phyloP scores from a whole-genome alignment of 192 early-diverging fungal genomes.

The Gryganskiella cystojenkinii region DNA sequence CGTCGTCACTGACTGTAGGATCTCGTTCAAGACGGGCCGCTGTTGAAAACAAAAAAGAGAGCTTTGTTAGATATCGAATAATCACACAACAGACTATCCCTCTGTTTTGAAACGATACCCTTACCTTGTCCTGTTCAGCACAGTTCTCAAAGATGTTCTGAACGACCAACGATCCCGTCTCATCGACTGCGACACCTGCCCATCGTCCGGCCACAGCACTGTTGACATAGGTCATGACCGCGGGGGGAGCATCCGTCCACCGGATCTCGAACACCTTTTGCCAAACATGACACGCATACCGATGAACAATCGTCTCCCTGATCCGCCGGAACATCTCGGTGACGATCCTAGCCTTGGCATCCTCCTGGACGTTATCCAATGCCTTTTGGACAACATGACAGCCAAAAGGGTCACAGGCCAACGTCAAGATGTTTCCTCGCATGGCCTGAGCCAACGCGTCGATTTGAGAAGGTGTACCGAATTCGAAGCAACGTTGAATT shows the following conservation, averaged over 20 bases:
- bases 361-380: slow-evolving; percentile 72
- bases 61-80: not conserved
- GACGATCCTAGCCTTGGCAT: slow-evolving; percentile 65
- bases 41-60: slow-evolving; percentile 8
- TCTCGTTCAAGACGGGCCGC: slow-evolving; percentile 70
- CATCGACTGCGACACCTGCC: slow-evolving; percentile 77
- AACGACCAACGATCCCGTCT: slow-evolving; percentile 80
- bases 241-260: slow-evolving; percentile 60
- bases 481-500: slow-evolving; percentile 76
- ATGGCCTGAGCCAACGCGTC: slow-evolving; percentile 65
- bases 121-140: slow-evolving; percentile 69
- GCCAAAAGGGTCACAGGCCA: slow-evolving; percentile 81
- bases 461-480: slow-evolving; percentile 68
- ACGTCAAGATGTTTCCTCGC: slow-evolving; percentile 66
- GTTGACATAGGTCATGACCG: slow-evolving; percentile 71
- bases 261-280: slow-evolving; percentile 82
- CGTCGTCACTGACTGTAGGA: slow-evolving; percentile 65
- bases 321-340: slow-evolving; percentile 71
- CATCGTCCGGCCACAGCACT: slow-evolving; percentile 67
- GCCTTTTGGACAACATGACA: slow-evolving; percentile 86
- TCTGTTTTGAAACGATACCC: not conserved
- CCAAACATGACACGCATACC: slow-evolving; percentile 85
- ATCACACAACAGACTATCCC: not conserved
- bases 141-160: slow-evolving; percentile 85
- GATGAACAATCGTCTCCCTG: slow-evolving; percentile 77